Conservation (phyloP, 345 rosid genomes). For the Salix exigua region DNA sequence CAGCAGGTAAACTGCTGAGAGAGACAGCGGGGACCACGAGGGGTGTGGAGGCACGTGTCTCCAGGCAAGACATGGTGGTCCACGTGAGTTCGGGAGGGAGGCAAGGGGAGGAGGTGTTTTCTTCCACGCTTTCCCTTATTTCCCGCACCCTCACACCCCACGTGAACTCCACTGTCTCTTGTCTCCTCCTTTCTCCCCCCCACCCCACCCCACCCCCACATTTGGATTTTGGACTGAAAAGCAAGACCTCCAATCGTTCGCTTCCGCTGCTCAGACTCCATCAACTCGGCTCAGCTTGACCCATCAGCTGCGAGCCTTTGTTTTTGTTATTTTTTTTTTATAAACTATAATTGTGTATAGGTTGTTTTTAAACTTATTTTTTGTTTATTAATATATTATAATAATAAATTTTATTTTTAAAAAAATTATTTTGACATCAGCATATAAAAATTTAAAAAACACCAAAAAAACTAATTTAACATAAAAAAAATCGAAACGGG, state of each 20-base stretch:
- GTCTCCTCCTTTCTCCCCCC: slow-evolving; percentile 14
- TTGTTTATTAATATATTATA: too few relatives aligned
- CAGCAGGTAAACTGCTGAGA: not conserved
- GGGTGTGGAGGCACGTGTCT: slow-evolving; percentile 41
- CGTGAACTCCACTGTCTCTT: slow-evolving; percentile 50
- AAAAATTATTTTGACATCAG: too few relatives aligned
- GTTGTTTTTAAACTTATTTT: too few relatives aligned
- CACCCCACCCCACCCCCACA: too few relatives aligned
- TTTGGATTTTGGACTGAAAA: not conserved
- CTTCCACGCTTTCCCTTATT: slow-evolving; percentile 31
- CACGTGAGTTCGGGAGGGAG: slow-evolving; percentile 42
- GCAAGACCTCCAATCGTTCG: not conserved
- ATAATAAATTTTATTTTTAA: too few relatives aligned
- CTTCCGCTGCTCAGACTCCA: not conserved
- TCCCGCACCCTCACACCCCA: slow-evolving; percentile 33
- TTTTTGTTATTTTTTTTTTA: not conserved
- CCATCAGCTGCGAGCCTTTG: not conserved
- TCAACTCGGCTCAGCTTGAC: not conserved
- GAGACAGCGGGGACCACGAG: slow-evolving; percentile 3
- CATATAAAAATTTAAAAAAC: too few relatives aligned
- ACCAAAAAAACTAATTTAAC: too few relatives aligned
- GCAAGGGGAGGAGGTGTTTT: slow-evolving; percentile 2
- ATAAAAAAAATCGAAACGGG: too few relatives aligned
- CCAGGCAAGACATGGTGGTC: slow-evolving; percentile 51
- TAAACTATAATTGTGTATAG: too few relatives aligned